phyloP scores from a whole-genome alignment of 495 filamentous ascomycete genomes.

The Physcia stellaris region DNA sequence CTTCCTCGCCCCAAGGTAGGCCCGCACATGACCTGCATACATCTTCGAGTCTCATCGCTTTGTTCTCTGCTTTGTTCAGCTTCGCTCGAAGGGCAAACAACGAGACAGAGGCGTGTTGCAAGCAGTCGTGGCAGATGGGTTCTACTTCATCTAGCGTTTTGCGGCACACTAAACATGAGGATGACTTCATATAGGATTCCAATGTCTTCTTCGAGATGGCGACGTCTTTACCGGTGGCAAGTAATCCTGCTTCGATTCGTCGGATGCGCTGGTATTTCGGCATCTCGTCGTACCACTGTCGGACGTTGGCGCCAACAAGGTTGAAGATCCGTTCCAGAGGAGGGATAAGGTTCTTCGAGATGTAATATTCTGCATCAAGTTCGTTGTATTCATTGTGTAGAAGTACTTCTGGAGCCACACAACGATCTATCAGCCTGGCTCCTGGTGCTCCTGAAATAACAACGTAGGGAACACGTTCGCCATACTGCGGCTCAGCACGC shows the following conservation, averaged over 20 bases:
- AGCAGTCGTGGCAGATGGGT: slow-evolving; percentile 55
- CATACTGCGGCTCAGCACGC: slow-evolving; percentile 82
- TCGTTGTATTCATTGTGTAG: slow-evolving; percentile 60
- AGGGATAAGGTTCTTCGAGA: slow-evolving; percentile 86
- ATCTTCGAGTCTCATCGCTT: slow-evolving; percentile 48
- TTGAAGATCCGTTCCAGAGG: slow-evolving; percentile 95
- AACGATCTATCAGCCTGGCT: slow-evolving; percentile 75
- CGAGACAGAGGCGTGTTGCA: slow-evolving; percentile 37
- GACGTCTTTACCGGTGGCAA: slow-evolving; percentile 14
- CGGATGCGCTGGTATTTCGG: slow-evolving; percentile 72
- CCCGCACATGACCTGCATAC: slow-evolving; percentile 76
- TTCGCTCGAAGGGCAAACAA: slow-evolving; percentile 46
- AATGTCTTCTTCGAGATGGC: slow-evolving; percentile 45
- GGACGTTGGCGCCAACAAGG: slow-evolving; percentile 84
- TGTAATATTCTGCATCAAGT: slow-evolving; percentile 95
- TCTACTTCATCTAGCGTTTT: slow-evolving; percentile 42
- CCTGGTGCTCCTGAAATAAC: slow-evolving; percentile 81
- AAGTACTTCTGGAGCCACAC: slow-evolving; percentile 75
- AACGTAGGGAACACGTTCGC: slow-evolving; percentile 88
- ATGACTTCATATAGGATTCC: slow-evolving; percentile 75
- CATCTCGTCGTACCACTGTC: slow-evolving; percentile 93
- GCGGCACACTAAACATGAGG: slow-evolving; percentile 65
- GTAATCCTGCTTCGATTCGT: slow-evolving; percentile 32
- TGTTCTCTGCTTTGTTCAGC: slow-evolving; percentile 49
- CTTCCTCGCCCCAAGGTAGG: slow-evolving; percentile 55